Base-by-base conservation (phyloP, 2,329 filamentous ascomycete species). In the Penicillium palitans region DNA sequence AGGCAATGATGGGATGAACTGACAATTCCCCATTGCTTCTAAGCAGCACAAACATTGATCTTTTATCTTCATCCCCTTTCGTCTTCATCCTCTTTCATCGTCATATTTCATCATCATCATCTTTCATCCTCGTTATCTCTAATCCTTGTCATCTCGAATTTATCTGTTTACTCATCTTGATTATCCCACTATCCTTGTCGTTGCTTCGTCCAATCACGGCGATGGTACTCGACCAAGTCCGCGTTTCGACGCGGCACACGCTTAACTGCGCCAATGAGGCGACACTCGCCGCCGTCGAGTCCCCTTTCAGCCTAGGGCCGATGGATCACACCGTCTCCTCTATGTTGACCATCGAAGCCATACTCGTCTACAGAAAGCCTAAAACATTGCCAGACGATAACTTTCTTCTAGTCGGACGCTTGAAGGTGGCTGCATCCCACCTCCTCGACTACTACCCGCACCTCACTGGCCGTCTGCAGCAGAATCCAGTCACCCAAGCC, bases 401-500 rank as follows among this genome's bases (percentile, higher is more conserved):
- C 6, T 52, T 52, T 6, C 21, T 56, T 5, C 27, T n/a, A 0
- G 12, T 37, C 12, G 21, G 31, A 13, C 46, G 46, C 15, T 24
- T 56, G 17, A 52, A 39, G 31, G 13, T 31, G 25, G 54, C 54
- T 21, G 24, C 15, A 8, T 45, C 39, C 2, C 46, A 52, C 33
- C 47, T 56, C 3, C 40, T 56, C 13, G 54, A 56, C 24, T 44
- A 56, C n/a, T 56, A 56, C 17, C 54, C 54, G 5, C 54, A 56
- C n/a, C 37, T 56, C 19, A 56, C 54, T n/a, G 54, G 54, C 4
- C 54, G 54, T 29, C 47, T 56, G 6, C 47, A 52, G 31, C 17
- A 19, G 6, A 42, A 56, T 15, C 4, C 47, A 17, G 10, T 13
- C 12, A 44, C 17, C 19, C 39, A 33, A 39, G 47, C 40, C 19